These are phyloP conservation scores for Thuidium tamariscinum DNA, from an alignment of 225 moss, liverwort and hornwort species.

Conservation along the genomic window DNA sequence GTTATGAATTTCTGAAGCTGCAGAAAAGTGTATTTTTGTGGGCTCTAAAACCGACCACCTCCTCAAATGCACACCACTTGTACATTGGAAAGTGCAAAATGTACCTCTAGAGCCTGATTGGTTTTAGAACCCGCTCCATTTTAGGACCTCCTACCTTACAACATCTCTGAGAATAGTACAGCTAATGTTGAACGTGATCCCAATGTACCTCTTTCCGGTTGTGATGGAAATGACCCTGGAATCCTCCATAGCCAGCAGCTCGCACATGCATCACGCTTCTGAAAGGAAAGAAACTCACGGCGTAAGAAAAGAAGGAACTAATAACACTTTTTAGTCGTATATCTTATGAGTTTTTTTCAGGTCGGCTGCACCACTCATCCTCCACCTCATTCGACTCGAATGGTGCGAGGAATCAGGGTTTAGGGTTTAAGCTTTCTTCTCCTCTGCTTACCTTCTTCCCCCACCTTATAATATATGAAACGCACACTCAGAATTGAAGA, in stretches of 20 bases:
- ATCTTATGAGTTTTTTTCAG: too few species aligned
- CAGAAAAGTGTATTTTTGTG: too few species aligned
- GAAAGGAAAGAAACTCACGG: neutral
- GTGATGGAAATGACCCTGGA: neutral
- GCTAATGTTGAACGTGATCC: neutral
- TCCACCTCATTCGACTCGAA: neutral
- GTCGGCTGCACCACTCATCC: too few species aligned
- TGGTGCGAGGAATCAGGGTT: neutral
- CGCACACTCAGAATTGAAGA: neutral
- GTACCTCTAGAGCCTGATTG: too few species aligned
- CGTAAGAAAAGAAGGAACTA: neutral
- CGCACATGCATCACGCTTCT: neutral
- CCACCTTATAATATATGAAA: neutral
- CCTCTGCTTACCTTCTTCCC: neutral
- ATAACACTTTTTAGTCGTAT: neutral
- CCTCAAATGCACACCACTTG: too few species aligned
- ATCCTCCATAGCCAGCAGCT: neutral
- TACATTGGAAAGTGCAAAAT: too few species aligned
- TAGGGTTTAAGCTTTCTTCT: too few species aligned
- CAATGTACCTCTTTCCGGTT: constrained; percentile 2
- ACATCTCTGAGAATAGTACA: neutral
- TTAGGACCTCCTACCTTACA: too few species aligned
- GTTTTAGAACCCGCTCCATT: too few species aligned
- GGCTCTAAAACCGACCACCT: too few species aligned
- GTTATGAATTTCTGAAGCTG: too few species aligned